Percentiles rank a stretch among this genome's conserved stretches.
phyloP scores from a whole-genome alignment of 2,329 filamentous ascomycete species.

The Catunica adiposa region DNA sequence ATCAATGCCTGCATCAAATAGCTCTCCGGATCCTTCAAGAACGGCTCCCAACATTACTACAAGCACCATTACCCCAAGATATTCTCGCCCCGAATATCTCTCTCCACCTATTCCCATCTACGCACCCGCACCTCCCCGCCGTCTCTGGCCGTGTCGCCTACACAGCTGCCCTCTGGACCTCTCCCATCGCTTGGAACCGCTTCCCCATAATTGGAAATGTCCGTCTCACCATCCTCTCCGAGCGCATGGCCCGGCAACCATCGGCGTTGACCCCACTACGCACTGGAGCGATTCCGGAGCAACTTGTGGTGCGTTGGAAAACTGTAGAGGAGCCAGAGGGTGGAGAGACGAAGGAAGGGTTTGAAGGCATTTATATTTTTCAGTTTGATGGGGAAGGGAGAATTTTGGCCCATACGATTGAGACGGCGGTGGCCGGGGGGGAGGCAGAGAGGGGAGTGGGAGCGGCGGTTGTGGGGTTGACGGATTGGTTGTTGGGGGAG shows the following conservation, averaged over 20 bases:
- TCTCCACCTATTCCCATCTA: slow-evolving; percentile 55
- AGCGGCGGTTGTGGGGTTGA: slow-evolving; percentile 73
- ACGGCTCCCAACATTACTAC: slow-evolving; percentile 48
- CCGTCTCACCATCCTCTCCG: slow-evolving; percentile 69
- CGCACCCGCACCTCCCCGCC: slow-evolving; percentile 76
- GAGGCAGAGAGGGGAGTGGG: slow-evolving; percentile 69
- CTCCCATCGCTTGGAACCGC: slow-evolving; percentile 87
- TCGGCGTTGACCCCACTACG: slow-evolving; percentile 31
- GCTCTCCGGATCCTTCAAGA: slow-evolving; percentile 49
- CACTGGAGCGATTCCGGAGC: slow-evolving; percentile 49
- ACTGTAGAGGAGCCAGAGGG: slow-evolving; percentile 18
- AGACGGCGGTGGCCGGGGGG: slow-evolving; percentile 71
- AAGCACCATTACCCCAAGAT: slow-evolving; percentile 52
- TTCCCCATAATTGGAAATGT: slow-evolving; percentile 85
- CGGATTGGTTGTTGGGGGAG: slow-evolving; percentile 83
- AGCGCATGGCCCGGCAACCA: slow-evolving; percentile 60
- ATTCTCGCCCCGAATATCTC: slow-evolving; percentile 61
- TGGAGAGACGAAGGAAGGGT: slow-evolving; percentile 44
- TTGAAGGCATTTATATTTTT: slow-evolving; percentile 85
- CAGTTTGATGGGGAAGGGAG: slow-evolving; percentile 81
- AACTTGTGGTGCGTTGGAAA: slow-evolving; percentile 82
- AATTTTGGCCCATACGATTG: slow-evolving; percentile 77
- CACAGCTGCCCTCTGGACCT: slow-evolving; percentile 85
- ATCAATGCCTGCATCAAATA: too few species aligned
- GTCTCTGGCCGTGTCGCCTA: slow-evolving; percentile 85